Conservation (phyloP, 345 rosid species). For the Anacardium occidentale region DNA sequence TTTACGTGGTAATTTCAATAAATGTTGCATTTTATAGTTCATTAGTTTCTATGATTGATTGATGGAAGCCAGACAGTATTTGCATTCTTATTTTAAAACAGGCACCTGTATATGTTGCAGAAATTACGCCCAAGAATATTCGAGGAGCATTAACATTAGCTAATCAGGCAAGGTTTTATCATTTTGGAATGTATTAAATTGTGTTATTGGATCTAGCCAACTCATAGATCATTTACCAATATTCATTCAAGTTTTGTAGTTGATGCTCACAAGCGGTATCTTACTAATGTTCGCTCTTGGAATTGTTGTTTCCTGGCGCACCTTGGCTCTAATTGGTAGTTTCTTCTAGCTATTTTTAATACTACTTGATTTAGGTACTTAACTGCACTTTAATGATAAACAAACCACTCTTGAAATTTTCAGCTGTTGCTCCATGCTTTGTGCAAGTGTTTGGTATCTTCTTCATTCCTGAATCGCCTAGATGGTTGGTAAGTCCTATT, state of each 20-base stretch:
- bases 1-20: conserved; percentile 38
- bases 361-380: background rate
- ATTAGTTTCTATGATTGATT: background rate
- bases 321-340: conserved; percentile 25
- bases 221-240: background rate
- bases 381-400: background rate
- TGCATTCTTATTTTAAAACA: background rate
- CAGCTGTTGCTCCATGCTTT: conserved; percentile 40
- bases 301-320: conserved; percentile 23
- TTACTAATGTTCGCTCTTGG: conserved; percentile 18
- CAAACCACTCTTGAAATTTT: background rate
- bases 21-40: background rate
- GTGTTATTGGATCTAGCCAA: background rate
- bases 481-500: conserved; percentile 44
- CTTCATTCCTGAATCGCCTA: conserved; percentile 48
- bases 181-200: background rate
- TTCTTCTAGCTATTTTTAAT: background rate
- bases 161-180: background rate
- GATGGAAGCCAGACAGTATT: background rate
- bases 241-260: conserved; percentile 11
- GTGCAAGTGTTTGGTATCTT: conserved; percentile 31
- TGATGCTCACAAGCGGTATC: conserved; percentile 9
- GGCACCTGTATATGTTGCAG: conserved; percentile 8
- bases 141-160: conserved; percentile 7
- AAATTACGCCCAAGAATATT: conserved; percentile 10